phyloP scores from a whole-genome alignment of 768 basidiomycete genomes.

The Lanmaoa rubissima region DNA sequence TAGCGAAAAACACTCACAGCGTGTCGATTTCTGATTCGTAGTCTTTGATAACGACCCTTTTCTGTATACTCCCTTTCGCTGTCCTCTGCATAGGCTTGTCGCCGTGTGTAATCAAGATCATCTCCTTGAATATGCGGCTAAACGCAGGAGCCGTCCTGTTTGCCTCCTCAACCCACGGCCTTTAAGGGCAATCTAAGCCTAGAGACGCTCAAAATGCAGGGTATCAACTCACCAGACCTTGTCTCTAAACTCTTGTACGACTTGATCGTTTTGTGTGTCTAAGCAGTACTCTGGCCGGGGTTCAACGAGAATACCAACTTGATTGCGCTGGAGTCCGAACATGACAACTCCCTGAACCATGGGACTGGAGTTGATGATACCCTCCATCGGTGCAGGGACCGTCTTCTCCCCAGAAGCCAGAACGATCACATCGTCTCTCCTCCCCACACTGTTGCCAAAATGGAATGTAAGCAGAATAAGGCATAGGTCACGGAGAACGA shows the following conservation, averaged over 20 bases:
- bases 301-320: slow-evolving; percentile 32
- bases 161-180: slow-evolving; percentile 41
- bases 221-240: slow-evolving; percentile 22
- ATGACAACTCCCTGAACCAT: slow-evolving; percentile 24
- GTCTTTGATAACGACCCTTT: slow-evolving; percentile 14
- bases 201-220: too few species aligned
- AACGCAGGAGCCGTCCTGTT: slow-evolving; percentile 39
- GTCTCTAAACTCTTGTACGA: slow-evolving; percentile 13
- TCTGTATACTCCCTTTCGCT: slow-evolving; percentile 28
- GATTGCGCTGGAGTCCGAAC: slow-evolving; percentile 31
- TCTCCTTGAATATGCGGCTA: slow-evolving; percentile 47
- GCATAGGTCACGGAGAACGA: background rate
- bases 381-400: slow-evolving; percentile 33
- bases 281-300: slow-evolving; percentile 16
- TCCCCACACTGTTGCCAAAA: slow-evolving; percentile 32
- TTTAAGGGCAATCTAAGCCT: slow-evolving; percentile 1
- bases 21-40: slow-evolving; percentile 28
- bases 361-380: slow-evolving; percentile 13
- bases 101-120: slow-evolving; percentile 43
- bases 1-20: slow-evolving; percentile 13
- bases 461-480: background rate
- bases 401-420: slow-evolving; percentile 34
- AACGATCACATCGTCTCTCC: slow-evolving; percentile 34
- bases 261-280: slow-evolving; percentile 6
- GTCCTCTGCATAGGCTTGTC: slow-evolving; percentile 43